phyloP scores from a whole-genome alignment of 441 rosid species.

The Populus tomentosa region DNA sequence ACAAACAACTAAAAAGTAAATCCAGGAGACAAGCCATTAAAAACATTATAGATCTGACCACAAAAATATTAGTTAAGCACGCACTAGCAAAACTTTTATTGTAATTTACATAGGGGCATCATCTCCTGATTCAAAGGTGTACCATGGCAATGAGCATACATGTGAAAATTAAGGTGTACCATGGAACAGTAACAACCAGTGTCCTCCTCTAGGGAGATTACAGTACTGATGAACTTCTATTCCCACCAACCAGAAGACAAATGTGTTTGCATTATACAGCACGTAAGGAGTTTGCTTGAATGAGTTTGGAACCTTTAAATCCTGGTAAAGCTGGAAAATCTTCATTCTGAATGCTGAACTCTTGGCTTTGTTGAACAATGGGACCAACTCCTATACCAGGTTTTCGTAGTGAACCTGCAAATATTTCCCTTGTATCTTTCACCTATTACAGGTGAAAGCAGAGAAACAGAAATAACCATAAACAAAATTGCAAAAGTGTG shows the following conservation, averaged over 20 bases:
- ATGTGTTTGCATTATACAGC: not conserved
- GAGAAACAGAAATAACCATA: conserved; percentile 11
- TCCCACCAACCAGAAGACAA: not conserved
- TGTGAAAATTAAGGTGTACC: not conserved
- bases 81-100: not conserved
- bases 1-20: not conserved
- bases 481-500: conserved; percentile 3
- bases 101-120: not conserved
- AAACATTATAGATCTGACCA: not conserved
- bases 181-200: not conserved
- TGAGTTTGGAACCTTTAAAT: conserved; percentile 62
- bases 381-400: conserved; percentile 83
- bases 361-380: conserved; percentile 95
- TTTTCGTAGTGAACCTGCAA: conserved; percentile 75
- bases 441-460: conserved; percentile 8
- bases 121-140: not conserved
- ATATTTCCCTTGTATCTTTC: conserved; percentile 13
- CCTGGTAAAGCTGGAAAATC: conserved; percentile 91
- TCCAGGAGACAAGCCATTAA: not conserved
- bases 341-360: conserved; percentile 48
- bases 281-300: not conserved
- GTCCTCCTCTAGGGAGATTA: not conserved
- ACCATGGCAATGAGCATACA: not conserved
- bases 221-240: not conserved
- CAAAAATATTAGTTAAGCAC: not conserved